Base-by-base conservation (phyloP, 2,329 filamentous ascomycete species). In the Aspergillus transmontanensis region DNA sequence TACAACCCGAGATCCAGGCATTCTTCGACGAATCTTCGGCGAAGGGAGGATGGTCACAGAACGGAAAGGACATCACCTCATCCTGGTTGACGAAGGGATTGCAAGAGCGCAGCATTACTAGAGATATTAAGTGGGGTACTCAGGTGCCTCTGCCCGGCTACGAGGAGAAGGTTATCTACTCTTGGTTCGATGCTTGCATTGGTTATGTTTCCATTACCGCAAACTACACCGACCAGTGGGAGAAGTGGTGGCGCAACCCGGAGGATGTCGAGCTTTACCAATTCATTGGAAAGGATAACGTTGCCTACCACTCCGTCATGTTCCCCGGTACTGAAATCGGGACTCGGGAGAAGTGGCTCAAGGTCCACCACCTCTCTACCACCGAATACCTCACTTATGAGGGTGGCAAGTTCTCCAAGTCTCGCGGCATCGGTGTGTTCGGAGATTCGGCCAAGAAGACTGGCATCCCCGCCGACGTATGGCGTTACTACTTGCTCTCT, bases 131-230 rank as follows among this genome's bases (percentile, higher is more conserved):
- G 76, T 97, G 94, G 94, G 94, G 94, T 73, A 87, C 87, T 9
- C 83, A 85, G 2, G 85, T 89, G 51, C 84, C 82, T 46, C 80
- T 85, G 4, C 82, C 84, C 34, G 87, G 85, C 14, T 91, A 89
- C 71, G 87, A 90, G 67, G 84, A 89, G 67, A 92, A 92, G 82
- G 94, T 97, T 65, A 88, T 97, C 68, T 97, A 97, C 74, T 93
- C 97, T 64, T 92, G 90, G 93, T 93, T 97, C 75, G 92, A 96
- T 76, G 92, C 92, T 60, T 95, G 92, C 78, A 95, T 97, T 73
- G 94, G 94, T 23, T 97, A 97, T 76, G 89, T 93, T n/a, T 96
- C 93, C 1, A 97, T 97, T 70, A 97, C 94, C 1, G 92, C 92
- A 67, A 93, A 88, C 71, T 96, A 96, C 78, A 97, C 93, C 6